Evolutionary conservation across 2,329 filamentous ascomycete species (phyloP).

Genomic region (Mycosphaerella sp.): DNA sequence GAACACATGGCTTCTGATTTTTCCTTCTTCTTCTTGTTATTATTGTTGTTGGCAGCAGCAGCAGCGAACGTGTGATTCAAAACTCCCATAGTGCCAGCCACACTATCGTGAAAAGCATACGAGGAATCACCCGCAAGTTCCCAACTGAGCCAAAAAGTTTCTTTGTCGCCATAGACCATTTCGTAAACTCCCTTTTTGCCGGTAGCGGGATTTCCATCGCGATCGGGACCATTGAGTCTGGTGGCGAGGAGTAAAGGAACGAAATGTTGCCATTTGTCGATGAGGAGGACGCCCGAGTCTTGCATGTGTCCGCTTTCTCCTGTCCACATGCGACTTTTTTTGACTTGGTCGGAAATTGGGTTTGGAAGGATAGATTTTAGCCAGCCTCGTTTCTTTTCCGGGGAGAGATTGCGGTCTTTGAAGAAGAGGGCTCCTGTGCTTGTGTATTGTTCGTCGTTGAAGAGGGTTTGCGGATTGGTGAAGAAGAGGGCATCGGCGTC

Average conservation of each 20-base stretch:
- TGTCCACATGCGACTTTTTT: constrained; percentile 35
- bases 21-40: not conserved
- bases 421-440: constrained; percentile 44
- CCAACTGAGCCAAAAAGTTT: constrained; percentile 48
- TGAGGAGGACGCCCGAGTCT: constrained; percentile 44
- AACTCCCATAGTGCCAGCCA: constrained; percentile 34
- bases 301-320: constrained; percentile 38
- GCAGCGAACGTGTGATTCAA: constrained; percentile 17
- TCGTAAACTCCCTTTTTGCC: constrained; percentile 42
- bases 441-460: constrained; percentile 39
- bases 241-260: constrained; percentile 39
- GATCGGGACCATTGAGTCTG: constrained; percentile 41
- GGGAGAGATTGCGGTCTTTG: constrained; percentile 41
- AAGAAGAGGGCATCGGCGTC: constrained; percentile 41
- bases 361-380: constrained; percentile 41
- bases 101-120: constrained; percentile 42
- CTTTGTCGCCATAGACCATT: constrained; percentile 46
- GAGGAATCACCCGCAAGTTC: constrained; percentile 40
- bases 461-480: constrained; percentile 38
- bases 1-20: constrained; percentile 36
- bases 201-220: constrained; percentile 36
- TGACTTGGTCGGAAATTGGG: constrained; percentile 39
- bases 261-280: constrained; percentile 45
- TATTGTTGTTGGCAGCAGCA: not conserved
- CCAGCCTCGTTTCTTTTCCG: constrained; percentile 35